Evolutionary conservation across 2,329 filamentous ascomycete species (phyloP), one percentile per base, ranked within the genome.

Genomic region (Cladosporium sp.): DNA sequence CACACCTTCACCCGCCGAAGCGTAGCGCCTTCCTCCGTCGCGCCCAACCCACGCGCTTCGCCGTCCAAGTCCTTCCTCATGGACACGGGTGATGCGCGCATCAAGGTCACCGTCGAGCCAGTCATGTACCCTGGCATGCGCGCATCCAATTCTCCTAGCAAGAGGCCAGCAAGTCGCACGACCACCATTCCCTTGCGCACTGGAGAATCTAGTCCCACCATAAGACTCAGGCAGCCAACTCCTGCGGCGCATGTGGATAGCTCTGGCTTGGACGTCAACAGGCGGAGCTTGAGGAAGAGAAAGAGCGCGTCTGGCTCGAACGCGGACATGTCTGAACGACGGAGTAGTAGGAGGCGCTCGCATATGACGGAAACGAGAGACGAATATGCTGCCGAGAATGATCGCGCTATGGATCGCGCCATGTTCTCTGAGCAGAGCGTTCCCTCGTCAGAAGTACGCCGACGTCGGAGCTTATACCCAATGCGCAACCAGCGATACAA

Each of bases 91-190:
- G 65, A 71, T 14, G 65, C 67, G 12, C 69, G 67, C 15, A 72
- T 80, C 67, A 78, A 76, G 58, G 78, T 81, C 57, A 81, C 78
- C 1, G 78, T 81, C 9, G 70, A 80, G 63, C 76, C 78, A 14
- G 76, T 79, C 62, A 76, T 75, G 38, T 69, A 69, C 17, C 34
- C 58, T 66, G 17, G 69, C 14, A 65, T 61, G 22, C 64, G 61
- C n/a, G 63, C 56, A 55, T 67, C 61, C 15, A 61, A 61, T 15
- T 64, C 58, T 59, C 67, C 66, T 12, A 61, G 50, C 14, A 66
- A 65, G 58, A 20, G 28, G 12, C 43, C 15, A 12, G 59, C 51
- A 6, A 59, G 56, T 11, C 60, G 61, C 19, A 76, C 75, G 0
- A 76, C 71, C 5, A 76, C 70, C 0, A 65, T 79, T 0, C 77